Evolutionary conservation across 2,329 filamentous ascomycete species (phyloP).

Genomic region (Dryadomyces quercivorus): DNA sequence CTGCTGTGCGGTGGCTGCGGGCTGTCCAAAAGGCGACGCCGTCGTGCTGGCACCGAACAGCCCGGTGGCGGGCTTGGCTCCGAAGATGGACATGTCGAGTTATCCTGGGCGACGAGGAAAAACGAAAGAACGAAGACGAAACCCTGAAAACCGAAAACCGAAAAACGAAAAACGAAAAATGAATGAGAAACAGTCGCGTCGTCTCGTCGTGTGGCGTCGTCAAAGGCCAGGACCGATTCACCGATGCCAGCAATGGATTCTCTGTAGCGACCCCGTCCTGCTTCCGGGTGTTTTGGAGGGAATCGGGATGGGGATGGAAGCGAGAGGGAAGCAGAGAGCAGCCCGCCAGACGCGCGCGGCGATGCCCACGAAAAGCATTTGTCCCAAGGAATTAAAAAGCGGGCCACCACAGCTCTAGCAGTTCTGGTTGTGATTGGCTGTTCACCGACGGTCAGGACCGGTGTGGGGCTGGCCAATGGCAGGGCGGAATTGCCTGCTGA

Average conservation of each 20-base stretch:
- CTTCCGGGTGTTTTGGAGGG: background rate
- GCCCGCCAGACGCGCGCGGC: background rate
- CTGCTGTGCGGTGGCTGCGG: slow-evolving; percentile 1
- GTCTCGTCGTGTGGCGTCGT: background rate
- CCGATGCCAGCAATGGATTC: background rate
- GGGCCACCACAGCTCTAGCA: background rate
- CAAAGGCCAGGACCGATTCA: background rate
- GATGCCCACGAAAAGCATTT: background rate
- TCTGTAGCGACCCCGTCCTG: background rate
- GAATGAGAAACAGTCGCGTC: background rate
- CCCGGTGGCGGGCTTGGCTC: slow-evolving; percentile 7
- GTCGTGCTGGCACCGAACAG: slow-evolving; percentile 1
- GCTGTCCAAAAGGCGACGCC: slow-evolving; percentile 1
- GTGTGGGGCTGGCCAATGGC: slow-evolving; percentile 13
- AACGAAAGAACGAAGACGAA: background rate
- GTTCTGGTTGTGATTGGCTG: slow-evolving; percentile 11
- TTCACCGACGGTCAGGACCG: background rate
- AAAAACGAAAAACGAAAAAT: background rate
- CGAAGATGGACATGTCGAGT: slow-evolving; percentile 13
- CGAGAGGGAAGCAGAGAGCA: background rate
- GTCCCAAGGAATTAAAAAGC: background rate
- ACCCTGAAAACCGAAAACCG: too few species aligned
- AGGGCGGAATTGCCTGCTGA: slow-evolving; percentile 12
- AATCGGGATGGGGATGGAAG: background rate
- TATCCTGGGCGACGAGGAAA: too few species aligned